phyloP scores from a whole-genome alignment of 2,329 filamentous ascomycete genomes.

The Fusarium circinatum region DNA sequence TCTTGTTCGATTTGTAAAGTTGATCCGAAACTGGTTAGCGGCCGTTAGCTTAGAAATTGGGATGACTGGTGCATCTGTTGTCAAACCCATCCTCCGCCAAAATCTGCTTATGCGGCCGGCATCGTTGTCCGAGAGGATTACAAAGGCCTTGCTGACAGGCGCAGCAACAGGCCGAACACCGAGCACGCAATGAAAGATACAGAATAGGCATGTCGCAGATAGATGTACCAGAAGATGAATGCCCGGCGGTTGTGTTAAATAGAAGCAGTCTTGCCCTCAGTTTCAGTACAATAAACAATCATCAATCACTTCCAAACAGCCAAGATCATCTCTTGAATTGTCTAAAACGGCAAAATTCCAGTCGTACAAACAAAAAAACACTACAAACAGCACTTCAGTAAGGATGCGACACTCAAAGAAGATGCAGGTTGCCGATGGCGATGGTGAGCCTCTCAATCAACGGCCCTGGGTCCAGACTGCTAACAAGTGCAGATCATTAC shows the following conservation, averaged over 20 bases:
- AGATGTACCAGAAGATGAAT: background rate
- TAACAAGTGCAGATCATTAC: slow-evolving; percentile 1
- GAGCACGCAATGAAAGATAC: background rate
- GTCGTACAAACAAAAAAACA: background rate
- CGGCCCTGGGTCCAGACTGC: background rate
- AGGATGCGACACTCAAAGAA: slow-evolving; percentile 28
- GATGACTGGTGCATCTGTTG: background rate
- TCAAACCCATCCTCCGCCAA: background rate
- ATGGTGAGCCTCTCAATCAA: slow-evolving; percentile 1
- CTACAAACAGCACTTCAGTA: background rate
- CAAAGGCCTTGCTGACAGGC: slow-evolving; percentile 15
- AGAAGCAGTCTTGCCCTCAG: background rate
- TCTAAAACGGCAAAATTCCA: background rate
- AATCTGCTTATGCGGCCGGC: slow-evolving; percentile 2
- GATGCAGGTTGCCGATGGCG: background rate
- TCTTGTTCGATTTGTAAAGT: slow-evolving; percentile 16
- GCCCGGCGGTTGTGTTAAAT: background rate
- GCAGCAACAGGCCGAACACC: slow-evolving; percentile 21
- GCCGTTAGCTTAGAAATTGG: slow-evolving; percentile 27
- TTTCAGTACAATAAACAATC: background rate
- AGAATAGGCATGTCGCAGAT: background rate
- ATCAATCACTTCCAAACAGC: background rate
- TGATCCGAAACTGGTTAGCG: background rate
- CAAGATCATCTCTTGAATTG: background rate
- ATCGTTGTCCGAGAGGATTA: slow-evolving; percentile 13